These are phyloP conservation scores for Spathaspora boniae DNA, from an alignment of 805 yeast species.

Conservation along the genomic window DNA sequence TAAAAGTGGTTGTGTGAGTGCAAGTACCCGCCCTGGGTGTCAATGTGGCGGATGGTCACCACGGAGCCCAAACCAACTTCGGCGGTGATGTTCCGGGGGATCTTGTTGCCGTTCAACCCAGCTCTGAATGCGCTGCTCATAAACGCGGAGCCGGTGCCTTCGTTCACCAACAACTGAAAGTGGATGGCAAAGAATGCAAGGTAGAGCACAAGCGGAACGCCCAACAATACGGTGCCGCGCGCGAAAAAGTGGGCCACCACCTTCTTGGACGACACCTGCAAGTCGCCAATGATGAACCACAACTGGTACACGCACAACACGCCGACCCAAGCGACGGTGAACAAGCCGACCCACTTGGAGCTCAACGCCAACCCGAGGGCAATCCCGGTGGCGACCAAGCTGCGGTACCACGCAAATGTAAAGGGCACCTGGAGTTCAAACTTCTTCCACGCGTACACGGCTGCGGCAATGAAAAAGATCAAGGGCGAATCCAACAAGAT, in stretches of 20 bases:
- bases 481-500: slow-evolving; percentile 75
- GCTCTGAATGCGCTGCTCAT: slow-evolving; percentile 72
- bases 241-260: slow-evolving; percentile 45
- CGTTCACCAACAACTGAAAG: slow-evolving; percentile 51
- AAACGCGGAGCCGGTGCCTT: slow-evolving; percentile 71
- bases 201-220: slow-evolving; percentile 57
- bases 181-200: slow-evolving; percentile 60
- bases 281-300: slow-evolving; percentile 74
- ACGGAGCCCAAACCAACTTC: slow-evolving; percentile 72
- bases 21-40: slow-evolving; percentile 74
- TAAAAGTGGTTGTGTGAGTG: slow-evolving; percentile 75
- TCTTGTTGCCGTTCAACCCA: slow-evolving; percentile 53
- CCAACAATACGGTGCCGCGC: slow-evolving; percentile 54
- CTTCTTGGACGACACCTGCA: slow-evolving; percentile 44
- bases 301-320: slow-evolving; percentile 54
- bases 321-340: slow-evolving; percentile 80
- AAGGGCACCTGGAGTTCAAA: slow-evolving; percentile 66
- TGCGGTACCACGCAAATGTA: slow-evolving; percentile 52
- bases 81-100: slow-evolving; percentile 57
- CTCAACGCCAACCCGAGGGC: slow-evolving; percentile 71
- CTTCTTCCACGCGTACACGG: slow-evolving; percentile 62
- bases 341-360: slow-evolving; percentile 83
- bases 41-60: slow-evolving; percentile 63
- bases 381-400: slow-evolving; percentile 61
- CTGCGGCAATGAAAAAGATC: slow-evolving; percentile 70